Evolutionary conservation across 2,329 filamentous ascomycete species (phyloP), one percentile per base, ranked within the genome.

Genomic region (Cercospora sp.): DNA sequence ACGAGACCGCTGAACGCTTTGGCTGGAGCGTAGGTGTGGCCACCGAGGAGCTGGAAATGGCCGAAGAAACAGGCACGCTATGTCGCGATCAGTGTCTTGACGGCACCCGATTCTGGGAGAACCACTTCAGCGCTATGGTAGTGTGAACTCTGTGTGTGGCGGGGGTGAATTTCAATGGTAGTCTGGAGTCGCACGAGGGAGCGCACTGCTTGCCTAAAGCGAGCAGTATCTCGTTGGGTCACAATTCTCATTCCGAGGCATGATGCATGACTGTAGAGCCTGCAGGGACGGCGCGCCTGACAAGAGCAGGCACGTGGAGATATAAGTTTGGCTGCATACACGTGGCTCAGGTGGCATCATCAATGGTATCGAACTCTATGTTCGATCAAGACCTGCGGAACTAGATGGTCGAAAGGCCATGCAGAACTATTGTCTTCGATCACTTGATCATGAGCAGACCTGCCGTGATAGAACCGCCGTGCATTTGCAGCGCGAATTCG

Each of bases 11-110:
- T 0, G 92, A 96, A 79, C 85, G 88, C 60, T 99, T 99, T 80
- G 92, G 94, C 5, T 99, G 95, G 95, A 98, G 95, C 78, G 90
- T 99, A 7, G 95, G 95, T 8, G 94, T 99, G 23, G 95, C 95
- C 1, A 91, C 91, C 68, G 95, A 98, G 78, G 95, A 99, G 81
- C 84, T 99, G 12, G 92, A 97, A 78, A 97, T 99, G 94, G 94
- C 94, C 0, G 95, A 99, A 79, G 94, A 98, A 78, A 88, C 87
- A 65, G 95, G 95, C 0, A 88, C 89, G 2, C 79, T 99, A 20
- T 98, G 94, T 78, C 89, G 95, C 59, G 95, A 99, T 78, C 94
- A 97, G 75, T 90, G 93, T 4, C 88, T 98, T 13, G 94, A 97
- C 78, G 95, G 95, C 0, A 83, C 97, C 58, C 90, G 90, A 75